These are phyloP conservation scores for Tolypocladium cylindrosporum DNA, from an alignment of 2,329 filamentous ascomycete genomes.

Conservation along the genomic window DNA sequence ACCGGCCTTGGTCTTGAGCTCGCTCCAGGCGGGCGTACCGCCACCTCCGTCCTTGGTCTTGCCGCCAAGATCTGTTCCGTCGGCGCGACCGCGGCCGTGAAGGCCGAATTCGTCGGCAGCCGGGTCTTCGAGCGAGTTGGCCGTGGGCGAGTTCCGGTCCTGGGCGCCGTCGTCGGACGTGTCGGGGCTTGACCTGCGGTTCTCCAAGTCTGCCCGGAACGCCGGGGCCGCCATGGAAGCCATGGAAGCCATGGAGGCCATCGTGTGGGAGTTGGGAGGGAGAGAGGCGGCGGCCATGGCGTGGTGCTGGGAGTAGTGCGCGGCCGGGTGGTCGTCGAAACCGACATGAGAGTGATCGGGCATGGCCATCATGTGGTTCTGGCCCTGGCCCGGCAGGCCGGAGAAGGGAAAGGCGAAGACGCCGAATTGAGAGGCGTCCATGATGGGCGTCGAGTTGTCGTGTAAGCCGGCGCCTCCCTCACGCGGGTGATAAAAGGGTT, in stretches of 20 bases:
- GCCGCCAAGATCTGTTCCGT: slow-evolving; percentile 42
- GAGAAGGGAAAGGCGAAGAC: slow-evolving; percentile 43
- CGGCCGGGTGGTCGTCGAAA: slow-evolving; percentile 18
- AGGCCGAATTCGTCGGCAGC: slow-evolving; percentile 51
- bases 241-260: slow-evolving; percentile 8
- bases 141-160: slow-evolving; percentile 31
- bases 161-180: slow-evolving; percentile 35
- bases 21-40: slow-evolving; percentile 61
- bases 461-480: slow-evolving; percentile 12
- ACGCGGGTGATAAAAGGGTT: slow-evolving; percentile 11
- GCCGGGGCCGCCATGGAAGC: slow-evolving; percentile 11
- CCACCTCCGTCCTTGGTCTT: slow-evolving; percentile 48
- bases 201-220: slow-evolving; percentile 13
- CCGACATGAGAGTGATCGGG: slow-evolving; percentile 23
- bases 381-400: slow-evolving; percentile 15
- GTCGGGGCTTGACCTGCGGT: slow-evolving; percentile 21
- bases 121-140: slow-evolving; percentile 41
- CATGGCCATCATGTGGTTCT: slow-evolving; percentile 13
- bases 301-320: slow-evolving; percentile 24
- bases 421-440: slow-evolving; percentile 39
- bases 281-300: slow-evolving; percentile 5
- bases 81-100: slow-evolving; percentile 31
- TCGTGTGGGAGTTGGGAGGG: slow-evolving; percentile 8
- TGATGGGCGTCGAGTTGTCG: slow-evolving; percentile 17
- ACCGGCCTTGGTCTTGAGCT: slow-evolving; percentile 82